phyloP scores from a whole-genome alignment of 108 stramenopile genomes.

The Pseudonitzschia multiseries region DNA sequence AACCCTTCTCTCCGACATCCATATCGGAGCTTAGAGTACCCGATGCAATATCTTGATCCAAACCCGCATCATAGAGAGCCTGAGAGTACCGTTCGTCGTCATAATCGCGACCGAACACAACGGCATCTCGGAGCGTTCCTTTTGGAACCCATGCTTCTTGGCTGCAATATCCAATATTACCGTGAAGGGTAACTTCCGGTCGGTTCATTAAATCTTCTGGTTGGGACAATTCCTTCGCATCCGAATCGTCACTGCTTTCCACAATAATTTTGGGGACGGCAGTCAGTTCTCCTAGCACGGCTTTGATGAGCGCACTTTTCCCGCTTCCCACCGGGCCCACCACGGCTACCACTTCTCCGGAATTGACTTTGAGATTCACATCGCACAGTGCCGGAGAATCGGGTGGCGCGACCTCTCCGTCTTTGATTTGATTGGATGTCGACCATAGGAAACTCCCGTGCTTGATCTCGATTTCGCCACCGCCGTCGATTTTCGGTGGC shows the following conservation, averaged over 20 bases:
- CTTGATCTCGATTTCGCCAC: conserved; percentile 62
- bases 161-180: conserved; percentile 70
- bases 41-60: conserved; percentile 63
- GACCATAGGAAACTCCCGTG: conserved; percentile 80
- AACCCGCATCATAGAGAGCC: conserved; percentile 67
- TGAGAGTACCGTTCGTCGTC: conserved; percentile 61
- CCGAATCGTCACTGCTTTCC: conserved; percentile 15
- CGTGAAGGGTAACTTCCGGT: conserved; percentile 49
- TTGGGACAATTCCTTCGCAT: background rate
- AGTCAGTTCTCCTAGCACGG: conserved; percentile 83
- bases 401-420: conserved; percentile 31
- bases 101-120: conserved; percentile 80
- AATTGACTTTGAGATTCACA: conserved; percentile 55
- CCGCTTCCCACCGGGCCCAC: conserved; percentile 88
- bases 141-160: conserved; percentile 87
- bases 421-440: conserved; percentile 22
- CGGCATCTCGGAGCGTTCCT: conserved; percentile 76
- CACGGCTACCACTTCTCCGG: conserved; percentile 82
- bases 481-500: conserved; percentile 34
- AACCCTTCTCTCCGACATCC: conserved; percentile 81
- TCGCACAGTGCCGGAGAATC: conserved; percentile 54
- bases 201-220: conserved; percentile 35
- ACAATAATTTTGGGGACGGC: conserved; percentile 61
- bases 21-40: conserved; percentile 62
- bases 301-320: conserved; percentile 80